phyloP scores from a whole-genome alignment of 2,329 filamentous ascomycete species.

The Microsporum ferrugineum region DNA sequence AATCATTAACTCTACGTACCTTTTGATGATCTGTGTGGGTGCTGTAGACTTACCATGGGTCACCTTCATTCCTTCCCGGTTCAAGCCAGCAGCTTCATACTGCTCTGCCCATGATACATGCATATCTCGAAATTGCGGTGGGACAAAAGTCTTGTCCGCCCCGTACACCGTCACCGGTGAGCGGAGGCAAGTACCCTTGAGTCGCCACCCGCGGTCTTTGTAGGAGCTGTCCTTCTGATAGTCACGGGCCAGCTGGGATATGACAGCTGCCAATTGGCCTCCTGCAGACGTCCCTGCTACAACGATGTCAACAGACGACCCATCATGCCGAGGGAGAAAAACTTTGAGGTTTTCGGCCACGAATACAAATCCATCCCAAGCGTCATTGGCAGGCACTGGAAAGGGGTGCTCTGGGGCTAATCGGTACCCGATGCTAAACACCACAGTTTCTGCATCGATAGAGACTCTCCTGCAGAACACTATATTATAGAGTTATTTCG shows the following conservation, averaged over 20 bases:
- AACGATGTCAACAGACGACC: not conserved
- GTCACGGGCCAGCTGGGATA: conserved; percentile 4
- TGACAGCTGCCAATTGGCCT: conserved; percentile 4
- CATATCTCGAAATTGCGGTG: not conserved
- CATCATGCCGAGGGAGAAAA: not conserved
- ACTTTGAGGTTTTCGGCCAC: not conserved
- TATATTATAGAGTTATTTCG: not conserved
- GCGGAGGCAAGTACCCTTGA: conserved; percentile 1
- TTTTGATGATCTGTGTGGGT: not conserved
- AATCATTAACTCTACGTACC: not conserved
- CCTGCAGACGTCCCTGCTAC: conserved; percentile 6
- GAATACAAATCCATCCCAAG: conserved; percentile 5
- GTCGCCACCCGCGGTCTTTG: not conserved
- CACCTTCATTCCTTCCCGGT: not conserved
- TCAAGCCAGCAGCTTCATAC: conserved; percentile 1
- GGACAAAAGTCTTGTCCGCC: conserved; percentile 5
- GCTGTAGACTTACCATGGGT: not conserved
- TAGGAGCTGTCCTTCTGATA: not conserved
- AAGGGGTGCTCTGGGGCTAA: conserved; percentile 14
- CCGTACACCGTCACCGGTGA: conserved; percentile 7
- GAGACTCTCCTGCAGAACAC: conserved; percentile 2
- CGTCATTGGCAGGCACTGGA: conserved; percentile 8
- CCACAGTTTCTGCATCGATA: conserved; percentile 7
- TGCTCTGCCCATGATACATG: conserved; percentile 7
- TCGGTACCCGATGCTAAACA: conserved; percentile 15